These are phyloP conservation scores for Deuterostichococcus epilithicus DNA, from an alignment of 139 green algal genomes.

Conservation along the genomic window DNA sequence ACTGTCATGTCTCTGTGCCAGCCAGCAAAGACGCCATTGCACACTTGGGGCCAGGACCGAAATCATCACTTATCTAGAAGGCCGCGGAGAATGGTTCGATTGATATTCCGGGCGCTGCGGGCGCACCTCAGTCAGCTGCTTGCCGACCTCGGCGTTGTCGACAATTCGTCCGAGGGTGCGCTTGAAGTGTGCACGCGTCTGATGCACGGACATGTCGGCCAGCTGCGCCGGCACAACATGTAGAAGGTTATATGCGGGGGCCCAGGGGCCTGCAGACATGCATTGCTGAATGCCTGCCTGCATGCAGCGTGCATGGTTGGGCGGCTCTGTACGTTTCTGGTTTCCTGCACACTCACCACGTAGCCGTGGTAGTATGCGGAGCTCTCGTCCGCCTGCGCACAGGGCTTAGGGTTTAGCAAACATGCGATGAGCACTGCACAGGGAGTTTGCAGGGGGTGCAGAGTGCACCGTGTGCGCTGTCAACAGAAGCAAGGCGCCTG, in stretches of 20 bases:
- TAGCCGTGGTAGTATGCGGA: constrained; percentile 76
- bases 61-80: too few species aligned
- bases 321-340: too few species aligned
- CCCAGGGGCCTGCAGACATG: too few species aligned
- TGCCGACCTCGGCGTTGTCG: constrained; percentile 48
- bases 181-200: constrained; percentile 69
- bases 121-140: constrained; percentile 26
- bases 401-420: constrained; percentile 24
- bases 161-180: constrained; percentile 40
- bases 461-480: neutral
- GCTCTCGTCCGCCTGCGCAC: constrained; percentile 69
- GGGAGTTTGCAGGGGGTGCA: neutral
- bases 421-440: neutral
- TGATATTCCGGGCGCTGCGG: too few species aligned
- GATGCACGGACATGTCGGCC: constrained; percentile 32
- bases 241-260: too few species aligned
- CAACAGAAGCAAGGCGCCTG: neutral
- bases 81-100: too few species aligned
- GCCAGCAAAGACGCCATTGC: too few species aligned
- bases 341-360: too few species aligned
- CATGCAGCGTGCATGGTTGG: too few species aligned
- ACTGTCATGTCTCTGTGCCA: neutral
- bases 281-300: too few species aligned
- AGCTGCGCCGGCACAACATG: too few species aligned
- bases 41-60: too few species aligned